A percentile compares a stretch with the other conserved stretches of the same genome.
These are phyloP conservation scores for Nemania bipapillata DNA, from an alignment of 2,329 filamentous ascomycete genomes.

Conservation along the genomic window DNA sequence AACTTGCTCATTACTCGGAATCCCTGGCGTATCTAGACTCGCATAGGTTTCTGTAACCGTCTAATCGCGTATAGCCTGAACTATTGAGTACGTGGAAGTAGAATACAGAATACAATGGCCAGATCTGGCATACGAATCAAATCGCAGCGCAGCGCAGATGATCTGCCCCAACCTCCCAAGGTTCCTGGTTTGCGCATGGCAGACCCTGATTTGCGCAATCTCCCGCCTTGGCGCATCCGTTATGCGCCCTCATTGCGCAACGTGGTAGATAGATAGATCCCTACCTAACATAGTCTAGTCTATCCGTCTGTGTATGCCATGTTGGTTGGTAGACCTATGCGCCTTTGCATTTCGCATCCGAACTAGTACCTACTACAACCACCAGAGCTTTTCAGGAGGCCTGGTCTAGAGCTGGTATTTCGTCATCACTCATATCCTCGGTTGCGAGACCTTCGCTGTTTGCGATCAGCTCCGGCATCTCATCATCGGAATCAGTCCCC, in stretches of 20 bases:
- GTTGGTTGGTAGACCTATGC: background rate
- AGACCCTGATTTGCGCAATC: constrained; percentile 21
- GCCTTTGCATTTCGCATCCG: constrained; percentile 1
- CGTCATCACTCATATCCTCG: constrained; percentile 39
- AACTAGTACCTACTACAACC: background rate
- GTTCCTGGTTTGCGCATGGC: constrained; percentile 26
- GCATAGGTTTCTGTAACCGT: background rate
- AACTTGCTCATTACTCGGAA: constrained; percentile 40
- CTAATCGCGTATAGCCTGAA: constrained; percentile 29
- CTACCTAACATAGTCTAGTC: background rate
- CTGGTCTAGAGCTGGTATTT: constrained; percentile 38
- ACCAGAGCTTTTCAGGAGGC: background rate
- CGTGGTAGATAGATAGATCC: background rate
- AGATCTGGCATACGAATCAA: constrained; percentile 26
- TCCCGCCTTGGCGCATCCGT: constrained; percentile 35
- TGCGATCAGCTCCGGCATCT: constrained; percentile 10
- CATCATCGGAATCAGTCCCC: constrained; percentile 40
- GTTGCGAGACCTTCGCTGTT: background rate
- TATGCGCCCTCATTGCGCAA: background rate
- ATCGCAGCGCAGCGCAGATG: constrained; percentile 5
- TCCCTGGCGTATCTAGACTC: background rate
- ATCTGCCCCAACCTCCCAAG: constrained; percentile 13
- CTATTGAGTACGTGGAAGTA: background rate
- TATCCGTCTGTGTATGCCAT: background rate
- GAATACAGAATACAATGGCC: background rate